Evolutionary conservation across 495 filamentous ascomycete genomes (phyloP).

Genomic region (Penicillium verhagenii): DNA sequence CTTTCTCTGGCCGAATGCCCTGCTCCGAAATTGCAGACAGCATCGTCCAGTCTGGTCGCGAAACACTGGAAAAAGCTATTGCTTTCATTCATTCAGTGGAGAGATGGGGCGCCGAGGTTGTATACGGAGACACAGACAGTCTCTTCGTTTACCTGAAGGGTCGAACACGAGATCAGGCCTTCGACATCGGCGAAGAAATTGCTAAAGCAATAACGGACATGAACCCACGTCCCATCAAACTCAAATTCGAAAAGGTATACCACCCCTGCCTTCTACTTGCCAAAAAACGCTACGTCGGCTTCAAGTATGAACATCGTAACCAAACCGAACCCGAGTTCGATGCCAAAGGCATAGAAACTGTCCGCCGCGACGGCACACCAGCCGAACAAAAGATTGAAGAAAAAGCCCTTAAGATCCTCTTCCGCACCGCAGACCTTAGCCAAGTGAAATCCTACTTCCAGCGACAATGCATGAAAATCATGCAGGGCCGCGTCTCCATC

Average conservation of each 20-base stretch:
- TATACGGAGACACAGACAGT: conserved; percentile 97
- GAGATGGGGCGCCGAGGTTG: conserved; percentile 90
- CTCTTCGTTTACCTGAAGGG: conserved; percentile 92
- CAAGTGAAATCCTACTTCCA: conserved; percentile 92
- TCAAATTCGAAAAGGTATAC: conserved; percentile 99
- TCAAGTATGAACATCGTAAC: conserved; percentile 82
- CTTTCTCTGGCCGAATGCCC: conserved; percentile 94
- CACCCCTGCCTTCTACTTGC: conserved; percentile 89
- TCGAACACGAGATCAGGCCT: conserved; percentile 81
- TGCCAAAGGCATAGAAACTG: conserved; percentile 97
- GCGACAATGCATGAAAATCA: conserved; percentile 86
- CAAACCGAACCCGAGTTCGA: conserved; percentile 90
- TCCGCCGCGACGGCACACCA: conserved; percentile 89
- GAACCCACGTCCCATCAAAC: conserved; percentile 90
- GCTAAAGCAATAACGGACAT: conserved; percentile 82
- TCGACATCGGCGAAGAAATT: conserved; percentile 90
- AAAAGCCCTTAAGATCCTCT: conserved; percentile 84
- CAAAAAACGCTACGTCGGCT: conserved; percentile 97
- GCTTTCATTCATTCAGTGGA: conserved; percentile 85
- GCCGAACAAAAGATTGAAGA: conserved; percentile 98
- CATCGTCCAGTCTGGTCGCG: conserved; percentile 92
- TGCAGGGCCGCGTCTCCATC: conserved; percentile 81
- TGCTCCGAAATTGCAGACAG: conserved; percentile 97
- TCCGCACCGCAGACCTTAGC: conserved; percentile 84
- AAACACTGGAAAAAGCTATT: conserved; percentile 93